Base-by-base conservation (phyloP, 805 yeast species). In the Candida golubevii region DNA sequence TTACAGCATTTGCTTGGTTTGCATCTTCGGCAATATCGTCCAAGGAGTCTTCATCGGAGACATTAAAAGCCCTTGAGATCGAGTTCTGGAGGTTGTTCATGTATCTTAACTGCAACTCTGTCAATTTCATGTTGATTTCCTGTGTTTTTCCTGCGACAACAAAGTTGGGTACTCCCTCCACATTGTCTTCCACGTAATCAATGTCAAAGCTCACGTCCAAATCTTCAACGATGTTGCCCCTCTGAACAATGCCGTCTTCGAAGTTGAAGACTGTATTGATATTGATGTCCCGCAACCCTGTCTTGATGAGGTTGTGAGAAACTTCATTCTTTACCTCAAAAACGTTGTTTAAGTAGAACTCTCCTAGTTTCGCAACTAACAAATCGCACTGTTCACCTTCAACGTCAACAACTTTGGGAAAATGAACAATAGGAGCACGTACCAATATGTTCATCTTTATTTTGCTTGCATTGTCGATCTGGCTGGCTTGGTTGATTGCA, bases 361-460 rank as follows among this genome's bases (percentile, higher is more conserved):
- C 96, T 51, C 99, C 99, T 40, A 90, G 71, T 54, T 87, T 79
- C 13, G 84, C 78, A 0, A 85, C 80, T 30, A 91, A 59, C 14
- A 76, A 66, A 56, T 91, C 91, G 55, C 75, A 79, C 26, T 50
- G 49, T 2, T 65, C 54, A 2, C 55, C 58, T 1, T 62, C 58
- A 5, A 69, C 69, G 36, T 74, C 75, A 4, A 74, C 67, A 0
- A 77, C 49, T 42, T 74, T 74, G 0, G 98, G 96, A 56, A 89
- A 88, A 2, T 84, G 79, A 32, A 93, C 69, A 8, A 84, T 84
- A 0, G 99, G 99, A 1, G 97, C 88, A 41, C 79, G 75, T 12
- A 93, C 72, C 13, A 78, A 63, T 30, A 95, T 64, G 54, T 90
- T 85, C 58, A 90, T 77, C 50, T 82, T 80, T 65, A 89, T 80